phyloP scores from a whole-genome alignment of 352 stramenopile species.

The Blastocystis sp. region DNA sequence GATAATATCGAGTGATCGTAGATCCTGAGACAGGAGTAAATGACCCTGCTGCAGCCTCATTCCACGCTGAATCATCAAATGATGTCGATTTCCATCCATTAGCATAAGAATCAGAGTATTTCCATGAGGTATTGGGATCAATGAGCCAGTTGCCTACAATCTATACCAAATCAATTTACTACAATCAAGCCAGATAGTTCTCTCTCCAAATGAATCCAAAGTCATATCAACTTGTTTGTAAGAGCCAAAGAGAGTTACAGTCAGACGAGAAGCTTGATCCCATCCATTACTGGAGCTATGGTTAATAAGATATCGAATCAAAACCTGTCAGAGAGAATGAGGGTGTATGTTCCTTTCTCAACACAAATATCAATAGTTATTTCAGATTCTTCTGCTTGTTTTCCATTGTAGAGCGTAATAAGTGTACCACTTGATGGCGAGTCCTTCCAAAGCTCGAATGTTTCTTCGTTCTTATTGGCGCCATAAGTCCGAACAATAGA shows the following conservation, averaged over 20 bases:
- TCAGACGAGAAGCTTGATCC: neutral
- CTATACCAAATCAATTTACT: neutral
- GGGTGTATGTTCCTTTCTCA: neutral
- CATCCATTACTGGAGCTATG: neutral
- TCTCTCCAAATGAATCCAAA: neutral
- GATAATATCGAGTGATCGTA: conserved; percentile 41
- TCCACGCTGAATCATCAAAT: conserved; percentile 34
- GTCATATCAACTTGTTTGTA: neutral
- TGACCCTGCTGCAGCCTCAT: neutral
- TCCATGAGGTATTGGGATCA: neutral
- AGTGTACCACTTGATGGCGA: neutral
- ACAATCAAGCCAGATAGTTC: neutral
- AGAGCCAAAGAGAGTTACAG: neutral
- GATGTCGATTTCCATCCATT: neutral
- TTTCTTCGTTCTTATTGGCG: conserved; percentile 4
- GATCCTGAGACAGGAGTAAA: neutral
- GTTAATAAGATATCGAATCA: neutral
- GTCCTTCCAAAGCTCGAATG: conserved; percentile 14
- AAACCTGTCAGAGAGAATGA: neutral
- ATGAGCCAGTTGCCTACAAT: neutral
- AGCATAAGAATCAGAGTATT: neutral
- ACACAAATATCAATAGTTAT: neutral
- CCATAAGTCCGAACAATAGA: neutral
- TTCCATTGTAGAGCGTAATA: conserved; percentile 13
- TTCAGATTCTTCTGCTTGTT: neutral